Evolutionary conservation across 177 flowering plant genomes (phyloP).

Genomic region (Vitis hybrid): DNA sequence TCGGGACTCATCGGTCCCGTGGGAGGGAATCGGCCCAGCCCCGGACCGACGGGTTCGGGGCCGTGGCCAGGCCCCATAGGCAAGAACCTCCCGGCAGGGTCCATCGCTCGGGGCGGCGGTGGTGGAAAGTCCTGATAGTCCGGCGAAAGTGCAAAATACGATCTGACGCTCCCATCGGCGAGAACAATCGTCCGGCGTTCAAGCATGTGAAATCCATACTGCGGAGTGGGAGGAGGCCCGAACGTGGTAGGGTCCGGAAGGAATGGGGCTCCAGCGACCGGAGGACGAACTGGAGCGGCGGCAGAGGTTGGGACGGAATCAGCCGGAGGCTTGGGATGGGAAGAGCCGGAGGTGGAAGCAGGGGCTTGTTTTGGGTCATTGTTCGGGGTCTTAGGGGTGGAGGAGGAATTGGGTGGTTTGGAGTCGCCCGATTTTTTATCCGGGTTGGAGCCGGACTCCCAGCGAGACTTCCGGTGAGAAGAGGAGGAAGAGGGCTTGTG

Average conservation of each 20-base stretch:
- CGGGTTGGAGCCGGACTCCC: slow-evolving; percentile 32
- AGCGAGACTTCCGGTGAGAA: slow-evolving; percentile 48
- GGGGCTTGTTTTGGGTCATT: slow-evolving; percentile 5
- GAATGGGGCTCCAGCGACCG: slow-evolving; percentile 13
- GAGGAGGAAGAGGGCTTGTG: slow-evolving; percentile 28
- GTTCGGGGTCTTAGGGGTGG: slow-evolving; percentile 14
- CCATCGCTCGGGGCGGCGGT: slow-evolving; percentile 10
- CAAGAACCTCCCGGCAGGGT: slow-evolving; percentile 22
- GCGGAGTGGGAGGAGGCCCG: slow-evolving; percentile 63
- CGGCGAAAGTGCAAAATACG: slow-evolving; percentile 89
- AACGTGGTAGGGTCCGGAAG: slow-evolving; percentile 35
- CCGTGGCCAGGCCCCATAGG: slow-evolving; percentile 18
- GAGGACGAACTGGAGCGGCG: slow-evolving; percentile 4
- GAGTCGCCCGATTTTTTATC: slow-evolving; percentile 12
- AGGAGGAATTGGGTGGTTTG: slow-evolving; percentile 27
- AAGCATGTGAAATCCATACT: slow-evolving; percentile 92
- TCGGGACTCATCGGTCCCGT: slow-evolving; percentile 38
- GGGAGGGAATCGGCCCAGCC: slow-evolving; percentile 27
- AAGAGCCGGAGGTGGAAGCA: slow-evolving; percentile 13
- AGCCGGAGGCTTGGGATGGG: slow-evolving; percentile 9
- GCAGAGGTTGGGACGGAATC: slow-evolving; percentile 7
- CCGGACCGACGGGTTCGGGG: slow-evolving; percentile 16
- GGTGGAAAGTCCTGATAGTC: slow-evolving; percentile 66
- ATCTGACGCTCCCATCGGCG: slow-evolving; percentile 81
- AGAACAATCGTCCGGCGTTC: slow-evolving; percentile 78